Evolutionary conservation across 169 alveolate species (phyloP), one percentile per base, ranked within the genome.

Genomic region (Babesia ovis): DNA sequence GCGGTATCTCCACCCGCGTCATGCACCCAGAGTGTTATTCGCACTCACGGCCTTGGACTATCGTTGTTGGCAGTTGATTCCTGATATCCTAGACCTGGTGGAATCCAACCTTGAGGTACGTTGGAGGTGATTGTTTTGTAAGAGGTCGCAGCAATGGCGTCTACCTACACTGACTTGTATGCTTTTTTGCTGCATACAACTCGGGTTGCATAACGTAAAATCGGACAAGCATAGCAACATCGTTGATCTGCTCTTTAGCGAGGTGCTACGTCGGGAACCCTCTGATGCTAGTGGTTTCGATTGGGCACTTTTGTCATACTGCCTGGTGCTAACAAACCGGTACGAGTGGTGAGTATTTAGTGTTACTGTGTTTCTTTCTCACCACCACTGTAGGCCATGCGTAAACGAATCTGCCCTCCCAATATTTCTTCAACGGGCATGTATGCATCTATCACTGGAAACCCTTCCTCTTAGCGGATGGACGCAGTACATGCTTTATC

Each of bases 1-100:
- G 45, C 81, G 77, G 50, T 86, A 35, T 48, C 29, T 79, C 5
- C 83, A 73, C 20, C 89, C 94, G 5, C 71, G 91, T 22, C 91
- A 87, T 37, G 92, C 83, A 0, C 95, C 95, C 1, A 67, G 95
- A 18, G 22, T 92, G 64, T 70, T 92, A 9, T 92, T 86, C 60
- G 94, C 95, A n/a, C 32, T 91, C 79, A 72, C 92, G 8, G 92
- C 94, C 16, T 72, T 92, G 60, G 95, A 92, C 64, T 92, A 92
- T 32, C 82, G 95, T 25, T 85, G 92, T 37, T 87, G 93, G 89
- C 92, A 75, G 48, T 84, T 92, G 23, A 84, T 92, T 16, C 80
- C 93, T 4, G 76, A 90, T 12, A 62, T 92, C 12, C 77, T 91
- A 14, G 85, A 75, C 27, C 50, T 86, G 50, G 84, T 88, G 18